Evolutionary conservation across 2,329 filamentous ascomycete genomes (phyloP).

Genomic region (Aurifilum marmelostoma): DNA sequence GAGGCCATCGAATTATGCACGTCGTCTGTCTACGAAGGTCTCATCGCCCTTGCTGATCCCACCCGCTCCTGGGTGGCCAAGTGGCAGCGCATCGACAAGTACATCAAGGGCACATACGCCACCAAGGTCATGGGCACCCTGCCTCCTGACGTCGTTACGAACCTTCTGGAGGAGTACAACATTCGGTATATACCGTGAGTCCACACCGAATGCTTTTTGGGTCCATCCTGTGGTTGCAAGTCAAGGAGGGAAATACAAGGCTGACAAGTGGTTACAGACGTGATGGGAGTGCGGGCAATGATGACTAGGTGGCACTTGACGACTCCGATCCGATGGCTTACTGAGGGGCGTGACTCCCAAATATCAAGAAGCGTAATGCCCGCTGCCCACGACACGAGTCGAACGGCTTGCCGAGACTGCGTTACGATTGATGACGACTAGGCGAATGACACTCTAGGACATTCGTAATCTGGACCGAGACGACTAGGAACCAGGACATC

Average conservation of each 20-base stretch:
- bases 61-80: slow-evolving; percentile 89
- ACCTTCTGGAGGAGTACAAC: slow-evolving; percentile 65
- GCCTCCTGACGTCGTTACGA: slow-evolving; percentile 65
- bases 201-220: too few relatives aligned
- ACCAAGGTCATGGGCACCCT: slow-evolving; percentile 88
- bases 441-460: not conserved
- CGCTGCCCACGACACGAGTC: not conserved
- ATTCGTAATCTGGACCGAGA: not conserved
- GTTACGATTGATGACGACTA: not conserved
- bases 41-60: slow-evolving; percentile 86
- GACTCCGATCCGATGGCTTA: slow-evolving; percentile 25
- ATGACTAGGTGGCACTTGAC: slow-evolving; percentile 37
- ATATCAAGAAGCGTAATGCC: not conserved
- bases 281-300: slow-evolving; percentile 59
- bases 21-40: slow-evolving; percentile 91
- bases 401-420: too few relatives aligned
- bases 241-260: not conserved
- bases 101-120: slow-evolving; percentile 88
- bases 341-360: slow-evolving; percentile 10
- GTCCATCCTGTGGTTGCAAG: too few relatives aligned
- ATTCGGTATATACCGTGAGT: slow-evolving; percentile 69
- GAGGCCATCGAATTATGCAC: slow-evolving; percentile 92
- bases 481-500: not conserved
- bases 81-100: slow-evolving; percentile 90
- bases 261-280: slow-evolving; percentile 44